phyloP scores from a whole-genome alignment of 176 grass and related monocot species.

The Oryza australiensis region DNA sequence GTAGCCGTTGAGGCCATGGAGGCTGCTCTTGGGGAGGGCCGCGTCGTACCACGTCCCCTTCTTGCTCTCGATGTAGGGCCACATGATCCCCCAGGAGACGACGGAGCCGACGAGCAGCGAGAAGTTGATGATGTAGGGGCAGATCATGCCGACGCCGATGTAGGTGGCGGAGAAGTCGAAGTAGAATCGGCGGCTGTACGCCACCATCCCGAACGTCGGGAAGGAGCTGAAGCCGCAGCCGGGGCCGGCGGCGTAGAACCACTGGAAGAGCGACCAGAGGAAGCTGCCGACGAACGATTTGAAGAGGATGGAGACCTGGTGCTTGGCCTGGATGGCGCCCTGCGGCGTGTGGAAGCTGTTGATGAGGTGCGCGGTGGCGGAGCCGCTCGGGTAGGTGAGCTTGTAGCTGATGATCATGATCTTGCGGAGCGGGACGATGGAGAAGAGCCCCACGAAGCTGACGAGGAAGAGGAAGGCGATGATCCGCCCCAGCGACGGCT shows the following conservation, averaged over 20 bases:
- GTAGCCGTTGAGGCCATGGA: constrained; percentile 61
- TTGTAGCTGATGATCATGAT: constrained; percentile 66
- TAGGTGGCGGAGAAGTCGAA: constrained; percentile 73
- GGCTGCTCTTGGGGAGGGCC: constrained; percentile 25
- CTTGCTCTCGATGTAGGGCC: constrained; percentile 64
- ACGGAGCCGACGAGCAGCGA: constrained; percentile 51
- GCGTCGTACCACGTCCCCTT: constrained; percentile 54
- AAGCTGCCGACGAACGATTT: constrained; percentile 60
- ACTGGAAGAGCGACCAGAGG: constrained; percentile 63
- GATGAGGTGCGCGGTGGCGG: constrained; percentile 64
- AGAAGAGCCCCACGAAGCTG: constrained; percentile 57
- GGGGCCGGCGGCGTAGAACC: constrained; percentile 46
- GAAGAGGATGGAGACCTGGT: constrained; percentile 55
- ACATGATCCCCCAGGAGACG: constrained; percentile 66
- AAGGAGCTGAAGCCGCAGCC: constrained; percentile 52
- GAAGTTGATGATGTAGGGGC: constrained; percentile 67
- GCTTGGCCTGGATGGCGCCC: constrained; percentile 51
- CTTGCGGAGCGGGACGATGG: constrained; percentile 44
- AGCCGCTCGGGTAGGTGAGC: constrained; percentile 54
- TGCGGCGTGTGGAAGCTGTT: constrained; percentile 74
- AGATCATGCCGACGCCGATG: constrained; percentile 68
- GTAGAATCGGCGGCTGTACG: constrained; percentile 52
- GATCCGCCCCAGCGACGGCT: constrained; percentile 49
- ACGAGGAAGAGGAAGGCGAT: constrained; percentile 63
- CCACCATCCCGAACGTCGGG: constrained; percentile 54